These are phyloP conservation scores for Blastocystis sp. DNA, from an alignment of 352 stramenopile genomes.

Conservation along the genomic window DNA sequence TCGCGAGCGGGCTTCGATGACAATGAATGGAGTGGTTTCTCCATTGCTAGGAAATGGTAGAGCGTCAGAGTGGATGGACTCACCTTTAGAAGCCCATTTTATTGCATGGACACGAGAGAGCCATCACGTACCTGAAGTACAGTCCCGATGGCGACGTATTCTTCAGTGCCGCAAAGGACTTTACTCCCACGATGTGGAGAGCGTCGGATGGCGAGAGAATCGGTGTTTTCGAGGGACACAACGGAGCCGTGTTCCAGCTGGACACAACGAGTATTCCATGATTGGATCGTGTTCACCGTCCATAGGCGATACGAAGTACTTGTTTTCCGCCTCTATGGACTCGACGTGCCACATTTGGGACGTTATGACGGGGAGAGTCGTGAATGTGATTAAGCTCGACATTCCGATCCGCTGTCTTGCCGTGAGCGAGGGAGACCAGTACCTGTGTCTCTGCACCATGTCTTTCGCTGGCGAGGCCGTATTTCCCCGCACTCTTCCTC, in stretches of 20 bases:
- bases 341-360: conserved; percentile 88
- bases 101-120: conserved; percentile 97
- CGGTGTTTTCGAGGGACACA: conserved; percentile 94
- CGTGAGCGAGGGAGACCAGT: conserved; percentile 85
- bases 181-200: conserved; percentile 94
- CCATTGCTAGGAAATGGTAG: conserved; percentile 30
- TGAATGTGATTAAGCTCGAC: conserved; percentile 85
- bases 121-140: conserved; percentile 97
- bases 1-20: neutral
- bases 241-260: conserved; percentile 94
- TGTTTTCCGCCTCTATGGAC: conserved; percentile 95
- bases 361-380: conserved; percentile 85
- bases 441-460: conserved; percentile 74
- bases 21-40: conserved; percentile 7
- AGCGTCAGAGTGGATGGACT: neutral
- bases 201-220: conserved; percentile 91
- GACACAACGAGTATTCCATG: conserved; percentile 80
- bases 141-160: conserved; percentile 97
- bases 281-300: neutral
- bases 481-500: neutral
- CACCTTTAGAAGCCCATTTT: conserved; percentile 86
- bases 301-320: conserved; percentile 83
- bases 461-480: conserved; percentile 22
- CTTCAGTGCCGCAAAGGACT: conserved; percentile 83
- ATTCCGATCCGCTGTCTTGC: conserved; percentile 84